Percentiles rank a stretch among this genome's conserved stretches.
Evolutionary conservation across 352 stramenopile species (phyloP).

Genomic region (Phytophthora colocasiae): DNA sequence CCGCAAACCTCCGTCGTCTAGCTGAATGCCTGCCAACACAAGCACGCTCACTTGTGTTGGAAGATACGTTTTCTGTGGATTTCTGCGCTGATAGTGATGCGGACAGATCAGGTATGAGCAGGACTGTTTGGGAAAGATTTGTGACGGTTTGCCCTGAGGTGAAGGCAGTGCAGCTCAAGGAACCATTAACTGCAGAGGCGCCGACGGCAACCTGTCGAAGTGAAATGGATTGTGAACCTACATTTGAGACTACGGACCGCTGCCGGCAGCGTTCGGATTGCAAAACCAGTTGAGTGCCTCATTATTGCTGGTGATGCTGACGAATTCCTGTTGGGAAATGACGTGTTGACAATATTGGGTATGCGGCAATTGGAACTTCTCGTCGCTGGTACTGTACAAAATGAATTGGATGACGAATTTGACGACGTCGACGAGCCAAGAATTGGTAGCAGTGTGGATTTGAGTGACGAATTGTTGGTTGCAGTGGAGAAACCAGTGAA

Average conservation of each 20-base stretch:
- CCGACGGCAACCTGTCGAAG: not conserved
- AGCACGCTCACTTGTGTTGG: slow-evolving; percentile 2
- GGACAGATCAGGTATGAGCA: too few species aligned
- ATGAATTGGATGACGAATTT: not conserved
- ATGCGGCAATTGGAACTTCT: not conserved
- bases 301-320: not conserved
- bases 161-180: not conserved
- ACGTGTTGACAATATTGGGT: not conserved
- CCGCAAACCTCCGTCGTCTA: not conserved
- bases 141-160: too few species aligned
- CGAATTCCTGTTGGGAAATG: slow-evolving; percentile 1
- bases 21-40: not conserved
- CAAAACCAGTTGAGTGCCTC: not conserved
- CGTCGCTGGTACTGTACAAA: not conserved
- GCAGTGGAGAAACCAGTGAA: too few species aligned
- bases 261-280: not conserved
- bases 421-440: not conserved
- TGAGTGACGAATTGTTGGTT: not conserved
- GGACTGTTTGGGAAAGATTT: too few species aligned
- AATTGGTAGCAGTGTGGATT: not conserved
- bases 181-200: not conserved
- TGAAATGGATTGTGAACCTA: slow-evolving; percentile 3
- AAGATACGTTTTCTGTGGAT: not conserved
- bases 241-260: not conserved
- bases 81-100: not conserved